Evolutionary conservation across 225 moss, liverwort and hornwort species (phyloP), one percentile per base, ranked within the genome.

Genomic region (Antitrichia curtipendula): DNA sequence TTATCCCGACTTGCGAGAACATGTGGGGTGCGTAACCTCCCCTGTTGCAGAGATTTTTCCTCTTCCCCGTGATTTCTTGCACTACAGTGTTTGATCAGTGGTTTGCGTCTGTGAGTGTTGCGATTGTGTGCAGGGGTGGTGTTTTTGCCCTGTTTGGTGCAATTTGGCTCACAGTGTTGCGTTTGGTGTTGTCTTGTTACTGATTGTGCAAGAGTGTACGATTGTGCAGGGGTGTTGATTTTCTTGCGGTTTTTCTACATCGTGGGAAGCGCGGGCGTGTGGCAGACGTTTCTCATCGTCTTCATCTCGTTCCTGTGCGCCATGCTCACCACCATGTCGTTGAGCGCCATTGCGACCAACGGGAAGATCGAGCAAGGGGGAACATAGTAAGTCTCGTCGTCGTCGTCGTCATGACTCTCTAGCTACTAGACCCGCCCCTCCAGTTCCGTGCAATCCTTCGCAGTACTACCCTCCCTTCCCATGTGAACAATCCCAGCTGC

Each of bases 311-410:
- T 98, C 80, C 88, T 95, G 15, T 96, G 96, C 83, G 98, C 98
- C 75, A 87, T 97, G 79, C 92, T 96, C 54, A 98, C 98, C 62
- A 95, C 95, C 50, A 97, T 98, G 94, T 97, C 97, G 41, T 91
- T 98, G 87, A 97, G 97, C 78, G 97, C 98, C 38, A 92, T 98
- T 82, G 98, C 98, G 19, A 98, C 98, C 66, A 98, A 98, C 87
- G 98, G 98, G 43, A 95, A 97, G 58, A 98, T 98, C 82, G 98
- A 98, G 90, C 95, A 95, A 90, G 98, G 98, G 54, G 98, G 98
- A 65, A 98, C 98, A 62, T 98, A 98, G 98, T 98, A 95, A 95
- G 98, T 83, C 64, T 72, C 36, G 36, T 85, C 54, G 25, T 56
- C 41, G 17, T 41, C 29, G 56, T 85, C 64, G 34, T 59, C 8